Conservation (phyloP, 116 monocot species). For the Phalaenopsis hybrid region DNA sequence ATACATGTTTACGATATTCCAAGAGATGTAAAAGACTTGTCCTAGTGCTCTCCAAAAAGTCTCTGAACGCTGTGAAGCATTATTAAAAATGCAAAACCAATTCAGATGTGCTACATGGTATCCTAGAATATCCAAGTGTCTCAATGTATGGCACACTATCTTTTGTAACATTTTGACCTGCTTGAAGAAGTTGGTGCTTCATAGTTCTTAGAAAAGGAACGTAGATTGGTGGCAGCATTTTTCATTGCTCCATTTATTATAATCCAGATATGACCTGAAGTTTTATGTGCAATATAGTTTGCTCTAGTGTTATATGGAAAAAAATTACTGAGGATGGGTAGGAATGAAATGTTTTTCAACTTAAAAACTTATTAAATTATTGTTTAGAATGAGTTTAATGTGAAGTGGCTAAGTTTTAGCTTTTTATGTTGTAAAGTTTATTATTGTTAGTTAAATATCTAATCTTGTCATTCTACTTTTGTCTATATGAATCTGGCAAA, state of each 20-base stretch:
- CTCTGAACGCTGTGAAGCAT: not conserved
- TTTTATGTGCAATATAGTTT: not conserved
- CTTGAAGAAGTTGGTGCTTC: not conserved
- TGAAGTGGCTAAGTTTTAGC: not conserved
- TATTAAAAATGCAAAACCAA: too few relatives aligned
- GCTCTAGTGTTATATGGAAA: not conserved
- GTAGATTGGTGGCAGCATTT: not conserved
- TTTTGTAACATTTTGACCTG: not conserved
- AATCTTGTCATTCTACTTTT: not conserved
- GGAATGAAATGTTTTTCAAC: not conserved
- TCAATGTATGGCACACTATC: not conserved
- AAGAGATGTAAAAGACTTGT: not conserved
- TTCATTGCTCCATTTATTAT: not conserved
- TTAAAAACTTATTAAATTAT: conserved; percentile 1
- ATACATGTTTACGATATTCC: not conserved
- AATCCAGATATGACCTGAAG: not conserved
- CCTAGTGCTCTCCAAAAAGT: not conserved
- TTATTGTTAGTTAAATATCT: too few relatives aligned
- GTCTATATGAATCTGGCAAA: not conserved
- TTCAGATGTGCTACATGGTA: too few relatives aligned
- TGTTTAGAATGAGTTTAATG: not conserved
- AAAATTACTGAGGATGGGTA: not conserved
- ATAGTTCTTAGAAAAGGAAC: not conserved
- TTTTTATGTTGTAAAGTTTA: not conserved
- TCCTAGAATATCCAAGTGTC: too few relatives aligned